Evolutionary conservation across 2,329 filamentous ascomycete genomes (phyloP).

Genomic region (Cryoendolithus antarcticus): DNA sequence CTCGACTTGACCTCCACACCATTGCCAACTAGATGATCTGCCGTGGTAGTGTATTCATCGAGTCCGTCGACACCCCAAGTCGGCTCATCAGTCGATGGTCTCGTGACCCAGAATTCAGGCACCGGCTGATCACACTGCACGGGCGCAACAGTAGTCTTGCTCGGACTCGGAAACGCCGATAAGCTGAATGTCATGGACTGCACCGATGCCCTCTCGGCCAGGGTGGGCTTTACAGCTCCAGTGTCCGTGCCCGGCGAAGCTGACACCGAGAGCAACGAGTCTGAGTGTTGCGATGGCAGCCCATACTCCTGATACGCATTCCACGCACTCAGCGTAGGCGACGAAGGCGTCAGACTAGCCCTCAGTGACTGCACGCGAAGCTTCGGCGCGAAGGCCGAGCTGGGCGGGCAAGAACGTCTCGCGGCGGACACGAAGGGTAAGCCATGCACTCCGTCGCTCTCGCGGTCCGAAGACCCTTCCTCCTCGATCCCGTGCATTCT

Average conservation of each 20-base stretch:
- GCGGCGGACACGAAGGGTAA: slow-evolving; percentile 3
- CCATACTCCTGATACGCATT: slow-evolving; percentile 18
- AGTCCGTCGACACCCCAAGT: slow-evolving; percentile 2
- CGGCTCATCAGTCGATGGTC: slow-evolving; percentile 7
- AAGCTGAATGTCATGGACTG: slow-evolving; percentile 5
- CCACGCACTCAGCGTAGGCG: slow-evolving; percentile 26
- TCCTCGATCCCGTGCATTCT: slow-evolving; percentile 28
- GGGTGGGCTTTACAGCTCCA: neutral
- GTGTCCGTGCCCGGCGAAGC: neutral
- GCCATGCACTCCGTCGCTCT: neutral
- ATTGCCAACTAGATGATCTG: neutral
- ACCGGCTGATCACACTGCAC: slow-evolving; percentile 9
- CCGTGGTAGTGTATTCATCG: neutral
- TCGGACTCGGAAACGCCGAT: slow-evolving; percentile 18
- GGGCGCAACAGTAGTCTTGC: slow-evolving; percentile 8
- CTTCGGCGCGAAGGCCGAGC: slow-evolving; percentile 25
- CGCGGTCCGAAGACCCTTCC: slow-evolving; percentile 17
- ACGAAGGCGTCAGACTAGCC: slow-evolving; percentile 28
- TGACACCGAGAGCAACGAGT: slow-evolving; percentile 1
- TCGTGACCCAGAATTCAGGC: slow-evolving; percentile 15
- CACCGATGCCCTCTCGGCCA: slow-evolving; percentile 1
- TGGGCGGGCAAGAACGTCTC: slow-evolving; percentile 11
- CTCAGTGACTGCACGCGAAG: slow-evolving; percentile 23
- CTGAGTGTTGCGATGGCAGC: slow-evolving; percentile 1
- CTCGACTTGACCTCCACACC: slow-evolving; percentile 13